Evolutionary conservation across 306 rosid species (phyloP), one percentile per base, ranked within the genome.

Genomic region (Trifolium dubium): DNA sequence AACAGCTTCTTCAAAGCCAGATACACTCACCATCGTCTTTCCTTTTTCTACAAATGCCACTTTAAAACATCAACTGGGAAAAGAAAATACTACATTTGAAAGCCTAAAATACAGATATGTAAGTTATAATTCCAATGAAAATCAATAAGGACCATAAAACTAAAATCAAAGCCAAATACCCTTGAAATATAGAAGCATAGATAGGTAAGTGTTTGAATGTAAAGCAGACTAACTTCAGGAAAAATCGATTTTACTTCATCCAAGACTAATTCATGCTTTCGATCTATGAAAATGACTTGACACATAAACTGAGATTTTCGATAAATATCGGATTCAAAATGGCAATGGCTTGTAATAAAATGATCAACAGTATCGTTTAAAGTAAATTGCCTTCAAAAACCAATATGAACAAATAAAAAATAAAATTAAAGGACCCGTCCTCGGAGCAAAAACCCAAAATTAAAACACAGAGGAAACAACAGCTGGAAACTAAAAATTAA

Each of bases 11-110:
- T 69, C 83, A 23, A 54, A 35, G 62, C 30, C 71, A 23, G 66
- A 63, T 37, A 62, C 60, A 58, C 56, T 46, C 76, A 80, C 89
- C 89, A 81, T 88, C 70, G 4, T 77, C 66, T 64, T 28, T 65
- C 44, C 46, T 67, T 69, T 58, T 30, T 50, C 68, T 43, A 66
- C 30, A 7, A 59, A 72, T 66, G 43, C 62, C 41, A 77, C 61
- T 51, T 59, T 55, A 46, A 30, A 75, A 50, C 71, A 66, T 34
- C 43, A 77, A 73, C 60, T 12, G 35, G 51, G 51, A 62, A 66
- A 72, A 29, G 15, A 64, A 64, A 10, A 72, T 58, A 58, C 17
- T 53, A 19, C 32, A 64, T 18, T 49, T 64, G 30, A 75, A 70
- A 74, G 58, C 35, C 18, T 11, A 28, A 60, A 66, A 73, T 53